Evolutionary conservation across 2,329 filamentous ascomycete genomes (phyloP).

Genomic region (Verticillium klebahnii): DNA sequence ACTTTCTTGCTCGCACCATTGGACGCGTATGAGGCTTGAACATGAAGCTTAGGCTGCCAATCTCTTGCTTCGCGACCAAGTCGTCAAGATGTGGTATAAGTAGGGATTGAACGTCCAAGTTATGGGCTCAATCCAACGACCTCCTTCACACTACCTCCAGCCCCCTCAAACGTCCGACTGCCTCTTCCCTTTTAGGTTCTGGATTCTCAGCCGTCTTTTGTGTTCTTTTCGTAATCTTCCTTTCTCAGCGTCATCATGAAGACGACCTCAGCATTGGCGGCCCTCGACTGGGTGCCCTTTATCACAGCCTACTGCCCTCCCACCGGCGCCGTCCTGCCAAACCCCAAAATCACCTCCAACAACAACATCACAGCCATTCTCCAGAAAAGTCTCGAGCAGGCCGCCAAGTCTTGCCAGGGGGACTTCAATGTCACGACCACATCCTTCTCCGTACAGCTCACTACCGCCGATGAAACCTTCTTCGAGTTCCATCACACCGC

Average conservation of each 20-base stretch:
- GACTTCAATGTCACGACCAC: not conserved
- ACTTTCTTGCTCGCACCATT: not conserved
- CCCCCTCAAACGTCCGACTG: not conserved
- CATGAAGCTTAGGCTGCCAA: not conserved
- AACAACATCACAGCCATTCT: not conserved
- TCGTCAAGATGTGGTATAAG: not conserved
- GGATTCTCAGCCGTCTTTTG: no score
- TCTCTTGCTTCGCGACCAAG: not conserved
- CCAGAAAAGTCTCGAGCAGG: not conserved
- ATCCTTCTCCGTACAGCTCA: not conserved
- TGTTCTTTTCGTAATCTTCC: no score
- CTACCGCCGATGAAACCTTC: not conserved
- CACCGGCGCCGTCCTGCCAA: not conserved
- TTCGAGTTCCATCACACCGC: conserved; percentile 16
- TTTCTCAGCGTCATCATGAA: not conserved
- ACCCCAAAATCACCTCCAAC: not conserved
- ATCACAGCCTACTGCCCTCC: not conserved
- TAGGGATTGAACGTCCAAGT: not conserved
- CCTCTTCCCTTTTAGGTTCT: no score
- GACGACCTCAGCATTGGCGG: not conserved
- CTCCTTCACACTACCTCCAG: not conserved
- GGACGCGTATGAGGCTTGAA: not conserved
- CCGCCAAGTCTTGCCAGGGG: not conserved
- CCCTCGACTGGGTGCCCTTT: not conserved
- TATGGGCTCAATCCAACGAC: not conserved